Conservation (phyloP, 2,329 filamentous ascomycete species). For the Teratosphaeria viscida region DNA sequence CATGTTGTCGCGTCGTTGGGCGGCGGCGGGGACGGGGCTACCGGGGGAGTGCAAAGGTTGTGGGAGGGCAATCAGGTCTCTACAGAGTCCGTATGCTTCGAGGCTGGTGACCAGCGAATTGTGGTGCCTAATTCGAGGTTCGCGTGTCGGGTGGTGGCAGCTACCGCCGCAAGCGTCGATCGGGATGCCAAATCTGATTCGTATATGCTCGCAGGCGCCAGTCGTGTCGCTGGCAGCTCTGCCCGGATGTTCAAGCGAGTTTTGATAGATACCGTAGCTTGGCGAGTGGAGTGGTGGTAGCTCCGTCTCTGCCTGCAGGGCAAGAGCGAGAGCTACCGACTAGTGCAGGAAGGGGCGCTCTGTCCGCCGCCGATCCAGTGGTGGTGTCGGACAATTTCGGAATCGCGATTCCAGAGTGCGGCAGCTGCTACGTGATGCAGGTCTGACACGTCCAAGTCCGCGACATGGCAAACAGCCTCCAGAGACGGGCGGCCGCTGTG, state of each 20-base stretch:
- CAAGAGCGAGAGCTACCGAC: background rate
- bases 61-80: background rate
- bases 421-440: background rate
- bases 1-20: constrained; percentile 42
- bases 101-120: constrained; percentile 10
- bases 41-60: background rate
- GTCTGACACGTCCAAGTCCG: background rate
- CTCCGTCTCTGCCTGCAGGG: background rate
- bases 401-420: background rate
- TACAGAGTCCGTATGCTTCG: background rate
- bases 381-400: background rate
- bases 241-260: background rate
- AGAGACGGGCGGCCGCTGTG: background rate
- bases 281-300: background rate
- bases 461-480: background rate
- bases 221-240: background rate
- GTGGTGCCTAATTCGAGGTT: constrained; percentile 19
- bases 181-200: constrained; percentile 1
- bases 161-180: constrained; percentile 12
- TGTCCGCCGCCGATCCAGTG: background rate
- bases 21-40: background rate
- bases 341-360: background rate
- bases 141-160: constrained; percentile 11
- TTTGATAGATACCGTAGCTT: background rate
- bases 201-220: background rate